phyloP scores from a whole-genome alignment of 2,329 filamentous ascomycete genomes.

The Penicillium sp. region DNA sequence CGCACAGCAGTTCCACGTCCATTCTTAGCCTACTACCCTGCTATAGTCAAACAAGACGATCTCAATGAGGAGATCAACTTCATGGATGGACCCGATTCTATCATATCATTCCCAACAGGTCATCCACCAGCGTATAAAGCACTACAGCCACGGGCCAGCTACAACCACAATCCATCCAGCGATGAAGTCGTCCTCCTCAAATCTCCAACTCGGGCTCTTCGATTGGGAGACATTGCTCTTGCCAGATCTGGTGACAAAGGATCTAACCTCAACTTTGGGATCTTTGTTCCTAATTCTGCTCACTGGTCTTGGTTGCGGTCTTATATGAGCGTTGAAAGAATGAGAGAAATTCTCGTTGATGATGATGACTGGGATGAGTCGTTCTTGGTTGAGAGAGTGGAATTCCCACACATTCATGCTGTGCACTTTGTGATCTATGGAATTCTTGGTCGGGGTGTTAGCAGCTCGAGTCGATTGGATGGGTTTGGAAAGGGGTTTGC shows the following conservation, averaged over 20 bases:
- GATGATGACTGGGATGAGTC: slow-evolving; percentile 46
- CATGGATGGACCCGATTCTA: slow-evolving; percentile 10
- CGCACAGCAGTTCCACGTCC: slow-evolving; percentile 43
- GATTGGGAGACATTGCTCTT: slow-evolving; percentile 47
- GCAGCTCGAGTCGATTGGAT: slow-evolving; percentile 51
- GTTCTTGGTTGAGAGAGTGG: slow-evolving; percentile 49
- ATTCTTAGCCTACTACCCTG: slow-evolving; percentile 47
- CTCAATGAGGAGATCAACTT: slow-evolving; percentile 32
- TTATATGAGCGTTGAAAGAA: slow-evolving; percentile 41
- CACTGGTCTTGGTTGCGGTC: slow-evolving; percentile 41
- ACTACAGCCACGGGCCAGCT: slow-evolving; percentile 17
- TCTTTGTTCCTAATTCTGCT: slow-evolving; percentile 32
- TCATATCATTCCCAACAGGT: slow-evolving; percentile 13
- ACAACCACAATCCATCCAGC: slow-evolving; percentile 21
- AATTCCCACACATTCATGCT: slow-evolving; percentile 47
- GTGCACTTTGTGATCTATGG: slow-evolving; percentile 56
- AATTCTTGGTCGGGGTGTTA: slow-evolving; percentile 48
- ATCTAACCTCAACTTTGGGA: slow-evolving; percentile 45
- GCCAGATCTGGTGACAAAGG: slow-evolving; percentile 45
- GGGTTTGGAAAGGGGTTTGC: slow-evolving; percentile 55
- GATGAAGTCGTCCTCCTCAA: slow-evolving; percentile 19
- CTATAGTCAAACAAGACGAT: slow-evolving; percentile 32
- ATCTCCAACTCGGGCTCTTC: slow-evolving; percentile 31
- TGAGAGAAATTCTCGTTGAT: slow-evolving; percentile 43
- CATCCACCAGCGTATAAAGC: slow-evolving; percentile 19